Percentiles rank a stretch among this genome's conserved stretches.
phyloP scores from a whole-genome alignment of 257 asterid species.

The Parsonsia alboflavescens region DNA sequence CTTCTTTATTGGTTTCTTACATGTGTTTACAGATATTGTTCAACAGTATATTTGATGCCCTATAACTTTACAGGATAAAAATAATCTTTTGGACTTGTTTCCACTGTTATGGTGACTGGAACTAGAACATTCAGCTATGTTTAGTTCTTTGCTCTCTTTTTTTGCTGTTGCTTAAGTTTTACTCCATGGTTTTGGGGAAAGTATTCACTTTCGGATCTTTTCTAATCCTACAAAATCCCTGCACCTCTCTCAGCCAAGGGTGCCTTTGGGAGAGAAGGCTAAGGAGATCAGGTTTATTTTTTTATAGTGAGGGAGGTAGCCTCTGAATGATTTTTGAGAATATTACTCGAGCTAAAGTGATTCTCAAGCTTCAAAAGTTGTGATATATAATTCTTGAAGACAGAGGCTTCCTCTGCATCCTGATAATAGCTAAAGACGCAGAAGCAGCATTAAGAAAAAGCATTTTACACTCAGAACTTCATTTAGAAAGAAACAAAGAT shows the following conservation, averaged over 20 bases:
- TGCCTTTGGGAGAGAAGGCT: not conserved
- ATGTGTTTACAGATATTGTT: not conserved
- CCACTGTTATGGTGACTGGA: not conserved
- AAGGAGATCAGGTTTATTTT: not conserved
- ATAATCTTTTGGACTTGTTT: not conserved
- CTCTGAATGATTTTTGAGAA: not conserved
- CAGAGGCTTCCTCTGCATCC: not conserved
- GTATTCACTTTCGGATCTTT: not conserved
- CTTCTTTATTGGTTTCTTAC: not conserved
- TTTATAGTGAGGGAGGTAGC: not conserved
- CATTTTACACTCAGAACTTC: too few relatives aligned
- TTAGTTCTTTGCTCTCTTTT: not conserved
- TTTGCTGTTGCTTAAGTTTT: not conserved
- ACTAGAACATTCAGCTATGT: not conserved
- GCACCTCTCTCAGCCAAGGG: not conserved
- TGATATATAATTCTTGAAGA: too few relatives aligned
- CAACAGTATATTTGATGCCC: not conserved
- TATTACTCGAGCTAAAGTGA: too few relatives aligned
- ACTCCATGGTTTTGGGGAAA: not conserved
- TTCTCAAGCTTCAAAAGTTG: too few relatives aligned
- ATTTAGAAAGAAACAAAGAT: too few relatives aligned
- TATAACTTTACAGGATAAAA: not conserved
- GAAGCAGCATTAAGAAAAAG: not conserved
- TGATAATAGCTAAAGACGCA: not conserved
- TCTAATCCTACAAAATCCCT: not conserved